phyloP scores from a whole-genome alignment of 805 yeast genomes.

The Hemisphaericaspora nanyangensis region DNA sequence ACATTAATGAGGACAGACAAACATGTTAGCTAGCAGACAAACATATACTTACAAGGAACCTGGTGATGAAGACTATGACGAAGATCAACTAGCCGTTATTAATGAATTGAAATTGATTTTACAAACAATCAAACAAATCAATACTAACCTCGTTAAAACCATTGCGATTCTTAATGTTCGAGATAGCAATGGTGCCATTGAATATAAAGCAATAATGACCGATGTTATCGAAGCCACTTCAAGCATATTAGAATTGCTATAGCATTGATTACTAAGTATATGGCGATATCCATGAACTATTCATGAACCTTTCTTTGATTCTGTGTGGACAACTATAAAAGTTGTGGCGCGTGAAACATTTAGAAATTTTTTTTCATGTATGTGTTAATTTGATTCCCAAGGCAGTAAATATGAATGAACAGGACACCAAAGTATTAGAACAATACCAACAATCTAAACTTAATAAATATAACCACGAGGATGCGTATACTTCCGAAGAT shows the following conservation, averaged over 20 bases:
- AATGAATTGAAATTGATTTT: constrained; percentile 33
- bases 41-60: no score
- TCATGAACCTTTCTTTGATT: no score
- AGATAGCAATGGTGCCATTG: constrained; percentile 5
- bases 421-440: constrained; percentile 35
- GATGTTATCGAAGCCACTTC: no score
- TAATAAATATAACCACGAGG: constrained; percentile 19
- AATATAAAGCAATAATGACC: background rate
- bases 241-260: no score
- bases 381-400: no score
- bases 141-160: constrained; percentile 22
- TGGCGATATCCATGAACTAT: no score
- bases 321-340: no score
- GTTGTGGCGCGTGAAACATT: no score
- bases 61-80: constrained; percentile 10
- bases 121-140: constrained; percentile 27
- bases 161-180: constrained; percentile 15
- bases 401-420: constrained; percentile 29
- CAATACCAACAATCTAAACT: constrained; percentile 42
- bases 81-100: constrained; percentile 21
- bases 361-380: no score
- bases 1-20: no score
- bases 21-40: no score
- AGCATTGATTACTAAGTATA: no score
- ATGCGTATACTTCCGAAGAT: constrained; percentile 32